Evolutionary conservation across 768 basidiomycete genomes (phyloP).

Genomic region (Trametes cubensis): DNA sequence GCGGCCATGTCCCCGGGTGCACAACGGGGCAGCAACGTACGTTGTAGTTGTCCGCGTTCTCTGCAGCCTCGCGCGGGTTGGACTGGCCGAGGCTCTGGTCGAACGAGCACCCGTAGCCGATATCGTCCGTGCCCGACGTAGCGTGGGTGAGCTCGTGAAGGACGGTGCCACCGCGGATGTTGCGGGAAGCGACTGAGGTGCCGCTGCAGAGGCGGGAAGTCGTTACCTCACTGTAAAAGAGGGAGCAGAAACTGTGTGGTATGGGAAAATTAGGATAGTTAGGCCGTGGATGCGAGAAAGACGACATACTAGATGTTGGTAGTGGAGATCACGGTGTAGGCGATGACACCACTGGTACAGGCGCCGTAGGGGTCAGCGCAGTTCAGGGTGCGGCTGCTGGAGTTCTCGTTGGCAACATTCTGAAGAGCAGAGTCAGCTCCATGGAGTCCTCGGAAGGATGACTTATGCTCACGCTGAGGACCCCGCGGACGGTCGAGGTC

Average conservation of each 20-base stretch:
- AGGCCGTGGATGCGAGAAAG: background rate
- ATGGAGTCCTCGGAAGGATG: background rate
- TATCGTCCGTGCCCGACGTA: constrained; percentile 42
- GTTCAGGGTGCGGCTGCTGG: constrained; percentile 44
- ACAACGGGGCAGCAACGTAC: constrained; percentile 31
- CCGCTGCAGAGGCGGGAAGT: constrained; percentile 44
- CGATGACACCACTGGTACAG: constrained; percentile 41
- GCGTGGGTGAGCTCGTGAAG: constrained; percentile 54
- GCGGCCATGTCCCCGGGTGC: background rate
- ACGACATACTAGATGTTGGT: constrained; percentile 45
- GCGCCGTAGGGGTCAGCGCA: constrained; percentile 44
- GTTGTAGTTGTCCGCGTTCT: constrained; percentile 53
- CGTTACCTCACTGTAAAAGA: constrained; percentile 51
- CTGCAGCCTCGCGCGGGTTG: constrained; percentile 27
- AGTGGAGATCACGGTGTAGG: constrained; percentile 49
- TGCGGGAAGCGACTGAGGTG: constrained; percentile 47
- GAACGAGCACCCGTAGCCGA: constrained; percentile 29
- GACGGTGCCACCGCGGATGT: constrained; percentile 50
- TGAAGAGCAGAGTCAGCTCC: background rate
- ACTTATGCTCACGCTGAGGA: constrained; percentile 32
- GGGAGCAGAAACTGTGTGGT: constrained; percentile 39
- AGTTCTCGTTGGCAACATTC: constrained; percentile 46
- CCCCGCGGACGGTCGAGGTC: constrained; percentile 39
- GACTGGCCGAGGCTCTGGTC: constrained; percentile 42
- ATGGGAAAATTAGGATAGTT: background rate